phyloP scores from a whole-genome alignment of 495 filamentous ascomycete genomes.

The Cercophora newfieldiana region DNA sequence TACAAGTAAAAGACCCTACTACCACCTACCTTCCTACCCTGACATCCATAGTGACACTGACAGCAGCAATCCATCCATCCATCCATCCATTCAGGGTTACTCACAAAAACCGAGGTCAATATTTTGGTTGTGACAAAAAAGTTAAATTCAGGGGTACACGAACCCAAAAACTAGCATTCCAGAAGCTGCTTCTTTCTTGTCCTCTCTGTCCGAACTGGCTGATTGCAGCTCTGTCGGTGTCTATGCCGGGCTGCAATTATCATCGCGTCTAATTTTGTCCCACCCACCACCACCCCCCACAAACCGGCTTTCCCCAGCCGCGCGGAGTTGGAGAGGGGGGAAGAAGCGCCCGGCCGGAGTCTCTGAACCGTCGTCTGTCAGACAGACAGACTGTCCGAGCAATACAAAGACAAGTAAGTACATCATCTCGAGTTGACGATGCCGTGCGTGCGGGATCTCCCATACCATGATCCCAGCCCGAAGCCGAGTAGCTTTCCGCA shows the following conservation, averaged over 20 bases:
- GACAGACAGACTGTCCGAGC: no score
- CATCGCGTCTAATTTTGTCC: constrained; percentile 7
- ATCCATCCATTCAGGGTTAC: no score
- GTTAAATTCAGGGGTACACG: not conserved
- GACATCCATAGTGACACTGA: not conserved
- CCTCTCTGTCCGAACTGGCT: not conserved
- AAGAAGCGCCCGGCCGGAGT: no score
- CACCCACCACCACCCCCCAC: not conserved
- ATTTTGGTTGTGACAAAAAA: not conserved
- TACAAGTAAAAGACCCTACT: not conserved
- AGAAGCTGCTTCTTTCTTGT: not conserved
- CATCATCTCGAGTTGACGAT: not conserved
- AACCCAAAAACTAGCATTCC: not conserved
- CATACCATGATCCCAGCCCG: not conserved
- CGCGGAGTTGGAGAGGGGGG: not conserved
- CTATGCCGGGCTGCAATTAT: not conserved
- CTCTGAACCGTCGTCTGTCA: no score
- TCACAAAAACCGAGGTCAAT: not conserved
- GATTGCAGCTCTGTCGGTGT: not conserved
- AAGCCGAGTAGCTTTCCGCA: constrained; percentile 3
- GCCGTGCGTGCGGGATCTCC: not conserved
- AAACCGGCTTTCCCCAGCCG: not conserved
- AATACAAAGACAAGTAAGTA: not conserved
- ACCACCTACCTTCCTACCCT: no score
- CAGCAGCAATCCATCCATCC: not conserved